Conservation (phyloP, 2,329 filamentous ascomycete genomes). For the Eutypa lata region DNA sequence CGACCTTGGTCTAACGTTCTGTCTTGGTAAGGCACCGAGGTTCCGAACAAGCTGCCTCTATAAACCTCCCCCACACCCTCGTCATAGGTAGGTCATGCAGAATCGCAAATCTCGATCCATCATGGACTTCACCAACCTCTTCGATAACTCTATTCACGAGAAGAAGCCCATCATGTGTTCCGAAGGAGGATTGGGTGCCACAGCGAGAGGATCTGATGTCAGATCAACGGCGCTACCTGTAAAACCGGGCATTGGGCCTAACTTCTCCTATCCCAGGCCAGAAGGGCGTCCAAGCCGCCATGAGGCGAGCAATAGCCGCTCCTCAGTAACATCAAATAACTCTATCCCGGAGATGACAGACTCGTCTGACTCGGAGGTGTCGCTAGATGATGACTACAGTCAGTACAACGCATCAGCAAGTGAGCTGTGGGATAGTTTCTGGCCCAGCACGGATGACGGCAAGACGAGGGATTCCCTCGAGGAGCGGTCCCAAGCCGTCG, state of each 20-base stretch:
- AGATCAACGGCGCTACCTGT: constrained; percentile 8
- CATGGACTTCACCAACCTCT: constrained; percentile 21
- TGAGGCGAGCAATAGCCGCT: constrained; percentile 30
- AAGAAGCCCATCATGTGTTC: constrained; percentile 1
- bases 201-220: constrained; percentile 6
- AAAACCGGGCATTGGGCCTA: constrained; percentile 22
- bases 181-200: constrained; percentile 6
- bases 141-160: constrained; percentile 8
- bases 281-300: constrained; percentile 22
- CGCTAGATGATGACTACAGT: constrained; percentile 45
- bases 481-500: not conserved
- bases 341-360: constrained; percentile 49
- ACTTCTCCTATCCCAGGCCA: constrained; percentile 33
- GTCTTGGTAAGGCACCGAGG: constrained; percentile 16
- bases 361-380: constrained; percentile 50
- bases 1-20: constrained; percentile 11
- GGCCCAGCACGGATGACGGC: constrained; percentile 24
- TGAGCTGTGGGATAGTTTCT: constrained; percentile 52
- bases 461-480: not conserved
- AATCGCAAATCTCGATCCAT: constrained; percentile 11
- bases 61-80: constrained; percentile 20
- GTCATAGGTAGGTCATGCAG: constrained; percentile 18
- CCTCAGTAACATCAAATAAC: constrained; percentile 43
- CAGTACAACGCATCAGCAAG: constrained; percentile 43
- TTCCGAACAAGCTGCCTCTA: constrained; percentile 13